Conservation (phyloP, 176 grass and related monocot genomes). For the Chrysopogon serrulatus region DNA sequence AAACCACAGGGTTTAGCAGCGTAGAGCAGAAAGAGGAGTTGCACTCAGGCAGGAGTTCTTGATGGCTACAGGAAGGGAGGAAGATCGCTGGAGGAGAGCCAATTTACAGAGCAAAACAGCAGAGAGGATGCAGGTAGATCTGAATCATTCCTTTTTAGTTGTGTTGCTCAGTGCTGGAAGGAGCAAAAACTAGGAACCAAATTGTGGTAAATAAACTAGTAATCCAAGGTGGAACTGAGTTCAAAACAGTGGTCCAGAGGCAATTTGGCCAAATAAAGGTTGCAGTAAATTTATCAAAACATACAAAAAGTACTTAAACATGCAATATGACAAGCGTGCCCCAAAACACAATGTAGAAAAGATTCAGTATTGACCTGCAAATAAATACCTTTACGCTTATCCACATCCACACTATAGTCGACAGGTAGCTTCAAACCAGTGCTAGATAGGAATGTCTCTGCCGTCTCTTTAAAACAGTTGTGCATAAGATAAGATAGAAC, state of each 20-base stretch:
- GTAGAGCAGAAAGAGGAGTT: not conserved
- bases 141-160: not conserved
- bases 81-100: not conserved
- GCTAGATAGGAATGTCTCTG: slow-evolving; percentile 72
- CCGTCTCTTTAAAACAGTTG: slow-evolving; percentile 98
- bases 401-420: slow-evolving; percentile 74
- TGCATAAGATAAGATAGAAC: slow-evolving; percentile 96
- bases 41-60: not conserved
- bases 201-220: not conserved
- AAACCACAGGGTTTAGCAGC: not conserved
- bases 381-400: slow-evolving; percentile 86
- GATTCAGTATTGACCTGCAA: slow-evolving; percentile 29
- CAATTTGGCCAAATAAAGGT: not conserved
- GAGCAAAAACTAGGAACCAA: not conserved
- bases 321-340: not conserved
- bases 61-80: not conserved
- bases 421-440: slow-evolving; percentile 67
- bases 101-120: not conserved
- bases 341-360: not conserved
- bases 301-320: not conserved
- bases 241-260: not conserved
- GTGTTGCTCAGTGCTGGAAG: not conserved
- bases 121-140: not conserved
- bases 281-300: not conserved
- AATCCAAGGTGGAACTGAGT: not conserved